Evolutionary conservation across 23 red algal species (phyloP).

Genomic region (Gracilariopsis chorda): DNA sequence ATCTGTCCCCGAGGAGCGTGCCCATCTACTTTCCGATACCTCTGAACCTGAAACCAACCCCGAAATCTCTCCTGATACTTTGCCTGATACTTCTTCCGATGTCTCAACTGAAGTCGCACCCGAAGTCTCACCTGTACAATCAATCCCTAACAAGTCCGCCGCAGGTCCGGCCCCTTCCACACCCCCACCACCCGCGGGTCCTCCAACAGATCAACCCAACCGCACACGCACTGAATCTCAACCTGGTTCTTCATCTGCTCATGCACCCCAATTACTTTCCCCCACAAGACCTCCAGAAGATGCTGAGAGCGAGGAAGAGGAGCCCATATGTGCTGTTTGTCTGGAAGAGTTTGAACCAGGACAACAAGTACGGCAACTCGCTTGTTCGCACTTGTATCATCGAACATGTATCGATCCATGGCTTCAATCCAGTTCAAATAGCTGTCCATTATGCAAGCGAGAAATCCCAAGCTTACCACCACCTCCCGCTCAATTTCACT

Average conservation of each 20-base stretch:
- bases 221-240: background rate
- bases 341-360: slow-evolving; percentile 84
- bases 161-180: slow-evolving; percentile 5
- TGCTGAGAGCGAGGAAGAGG: slow-evolving; percentile 55
- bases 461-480: slow-evolving; percentile 77
- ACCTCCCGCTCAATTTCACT: slow-evolving; percentile 57
- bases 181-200: background rate
- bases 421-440: slow-evolving; percentile 74
- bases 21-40: background rate
- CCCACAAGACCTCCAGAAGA: slow-evolving; percentile 11
- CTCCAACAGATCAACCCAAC: background rate
- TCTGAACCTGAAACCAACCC: background rate
- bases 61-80: background rate
- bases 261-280: background rate
- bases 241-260: background rate
- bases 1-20: background rate
- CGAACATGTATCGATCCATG: slow-evolving; percentile 96
- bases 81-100: background rate
- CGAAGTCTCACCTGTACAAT: background rate
- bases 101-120: background rate
- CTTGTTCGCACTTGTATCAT: slow-evolving; percentile 91
- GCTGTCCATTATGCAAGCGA: slow-evolving; percentile 94
- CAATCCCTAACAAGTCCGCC: background rate
- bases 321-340: slow-evolving; percentile 71
- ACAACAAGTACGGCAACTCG: slow-evolving; percentile 78